These are phyloP conservation scores for Chondrostereum purpureum DNA, from an alignment of 1,284 basidiomycete species.

Conservation along the genomic window DNA sequence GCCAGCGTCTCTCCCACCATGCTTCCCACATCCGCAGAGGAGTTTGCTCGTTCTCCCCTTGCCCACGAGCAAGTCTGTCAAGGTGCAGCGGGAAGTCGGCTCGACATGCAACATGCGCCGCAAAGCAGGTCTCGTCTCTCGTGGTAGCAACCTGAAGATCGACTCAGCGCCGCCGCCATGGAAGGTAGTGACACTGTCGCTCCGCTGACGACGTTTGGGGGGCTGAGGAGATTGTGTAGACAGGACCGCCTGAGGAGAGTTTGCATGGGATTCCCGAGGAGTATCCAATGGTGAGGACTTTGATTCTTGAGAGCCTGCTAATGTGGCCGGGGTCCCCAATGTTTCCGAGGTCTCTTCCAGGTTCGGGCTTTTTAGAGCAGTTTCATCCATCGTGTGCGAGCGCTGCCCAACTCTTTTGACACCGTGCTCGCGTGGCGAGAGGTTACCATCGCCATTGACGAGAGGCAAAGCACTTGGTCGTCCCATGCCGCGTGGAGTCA, in stretches of 20 bases:
- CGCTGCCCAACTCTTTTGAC: not conserved
- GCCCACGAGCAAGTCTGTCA: conserved; percentile 89
- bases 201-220: conserved; percentile 39
- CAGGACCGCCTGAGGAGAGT: too few relatives aligned
- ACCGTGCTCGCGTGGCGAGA: not conserved
- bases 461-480: conserved; percentile 10
- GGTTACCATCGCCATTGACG: conserved; percentile 9
- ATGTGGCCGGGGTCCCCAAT: not conserved
- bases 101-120: conserved; percentile 94
- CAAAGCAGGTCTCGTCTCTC: conserved; percentile 84
- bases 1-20: conserved; percentile 18
- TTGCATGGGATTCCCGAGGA: too few relatives aligned
- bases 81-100: conserved; percentile 82
- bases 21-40: conserved; percentile 67
- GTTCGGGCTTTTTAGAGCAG: not conserved
- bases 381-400: not conserved
- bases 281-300: not conserved
- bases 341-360: not conserved
- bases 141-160: conserved; percentile 94
- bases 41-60: conserved; percentile 67
- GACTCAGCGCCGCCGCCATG: conserved; percentile 88
- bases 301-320: not conserved
- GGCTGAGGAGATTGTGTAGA: conserved; percentile 15
- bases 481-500: conserved; percentile 1
- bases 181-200: conserved; percentile 69